Conservation (phyloP, 177 flowering plant genomes). For the Vitis hybrid region DNA sequence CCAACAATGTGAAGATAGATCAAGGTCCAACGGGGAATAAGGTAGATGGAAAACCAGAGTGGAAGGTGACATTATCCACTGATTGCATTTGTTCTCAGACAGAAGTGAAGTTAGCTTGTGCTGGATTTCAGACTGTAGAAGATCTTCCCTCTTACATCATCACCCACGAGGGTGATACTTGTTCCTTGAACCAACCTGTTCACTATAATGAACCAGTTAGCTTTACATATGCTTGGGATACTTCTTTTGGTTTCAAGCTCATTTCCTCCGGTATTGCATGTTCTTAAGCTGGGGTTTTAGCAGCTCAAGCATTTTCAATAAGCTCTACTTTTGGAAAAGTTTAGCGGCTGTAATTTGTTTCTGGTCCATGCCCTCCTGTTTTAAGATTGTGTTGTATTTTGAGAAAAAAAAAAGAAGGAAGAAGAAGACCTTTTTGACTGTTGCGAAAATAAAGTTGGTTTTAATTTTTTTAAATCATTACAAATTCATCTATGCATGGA, state of each 20-base stretch:
- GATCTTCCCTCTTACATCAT: slow-evolving; percentile 9
- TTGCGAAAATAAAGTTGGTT: no score
- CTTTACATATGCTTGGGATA: slow-evolving; percentile 24
- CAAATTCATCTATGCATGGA: no score
- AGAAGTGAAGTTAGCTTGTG: slow-evolving; percentile 8
- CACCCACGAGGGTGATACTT: background rate
- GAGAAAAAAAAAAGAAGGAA: no score
- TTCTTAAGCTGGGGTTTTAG: slow-evolving; percentile 2
- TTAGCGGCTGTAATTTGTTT: no score
- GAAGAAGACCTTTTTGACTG: no score
- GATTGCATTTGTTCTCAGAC: slow-evolving; percentile 16
- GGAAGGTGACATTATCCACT: slow-evolving; percentile 16
- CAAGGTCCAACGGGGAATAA: slow-evolving; percentile 11
- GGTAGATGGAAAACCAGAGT: slow-evolving; percentile 10
- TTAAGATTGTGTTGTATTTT: no score
- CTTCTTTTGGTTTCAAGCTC: slow-evolving; percentile 6
- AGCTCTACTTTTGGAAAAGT: no score
- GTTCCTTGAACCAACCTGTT: slow-evolving; percentile 2
- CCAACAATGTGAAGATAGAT: background rate
- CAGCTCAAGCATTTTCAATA: no score
- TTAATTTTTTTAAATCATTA: no score
- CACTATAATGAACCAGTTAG: background rate
- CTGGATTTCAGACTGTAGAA: slow-evolving; percentile 16
- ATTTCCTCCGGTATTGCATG: slow-evolving; percentile 16
- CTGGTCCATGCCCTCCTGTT: no score